Evolutionary conservation across 164 flowering plant species (phyloP), one percentile per base, ranked within the genome.

Genomic region (Aristolochia californica): DNA sequence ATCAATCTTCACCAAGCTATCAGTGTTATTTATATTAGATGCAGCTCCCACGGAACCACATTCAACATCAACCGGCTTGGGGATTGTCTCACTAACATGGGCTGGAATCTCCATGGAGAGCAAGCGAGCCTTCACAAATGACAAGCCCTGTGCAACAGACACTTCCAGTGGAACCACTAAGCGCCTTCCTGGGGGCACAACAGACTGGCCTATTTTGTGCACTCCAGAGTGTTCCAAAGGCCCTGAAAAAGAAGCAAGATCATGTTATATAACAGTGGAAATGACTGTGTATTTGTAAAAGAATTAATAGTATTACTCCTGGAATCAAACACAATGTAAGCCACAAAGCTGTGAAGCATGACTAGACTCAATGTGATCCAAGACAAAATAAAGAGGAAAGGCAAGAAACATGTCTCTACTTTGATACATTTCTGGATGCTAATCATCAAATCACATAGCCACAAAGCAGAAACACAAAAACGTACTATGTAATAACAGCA

Each of bases 21-120:
- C 89, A 15, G 68, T 70, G 63, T 70, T 75, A 49, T 48, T 70
- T 62, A 63, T 77, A 43, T 74, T 65, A 49, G 55, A 53, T 58
- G 62, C 13, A 54, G 50, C 65, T 57, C 62, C 78, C 50, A 77
- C 68, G 38, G 57, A 23, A 34, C 62, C 45, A 30, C 50, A 49
- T 58, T 62, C 58, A 34, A 75, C 80, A 43, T 66, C 58, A 60
- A 60, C 71, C 21, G 71, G 73, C 55, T 61, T 75, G 2, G 87
- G 79, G 71, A 69, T 74, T 51, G 68, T 77, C 67, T 84, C 88
- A 53, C 90, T 77, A 56, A 94, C 80, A 62, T 77, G 85, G 5
- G 97, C 99, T 68, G 99, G 99, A 67, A 90, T 89, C 69, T 94
- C 99, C 99, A 94, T 94, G 23, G 99, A 84, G 40, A 94, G 85